These are phyloP conservation scores for Hortiboletus flavorubellus DNA, from an alignment of 768 basidiomycete genomes.

Conservation along the genomic window DNA sequence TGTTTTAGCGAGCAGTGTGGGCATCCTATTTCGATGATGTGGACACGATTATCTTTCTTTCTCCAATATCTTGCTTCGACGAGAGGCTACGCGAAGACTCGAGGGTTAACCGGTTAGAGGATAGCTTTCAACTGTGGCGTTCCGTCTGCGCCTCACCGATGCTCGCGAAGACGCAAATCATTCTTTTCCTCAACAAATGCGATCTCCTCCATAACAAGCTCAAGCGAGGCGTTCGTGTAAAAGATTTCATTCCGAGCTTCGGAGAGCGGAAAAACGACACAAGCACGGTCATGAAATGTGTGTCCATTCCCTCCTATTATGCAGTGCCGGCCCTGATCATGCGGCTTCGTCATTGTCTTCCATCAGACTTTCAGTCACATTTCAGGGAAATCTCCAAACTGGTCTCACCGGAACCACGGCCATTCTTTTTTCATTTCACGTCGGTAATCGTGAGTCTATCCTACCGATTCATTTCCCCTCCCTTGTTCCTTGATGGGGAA, in stretches of 20 bases:
- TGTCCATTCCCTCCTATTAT: slow-evolving; percentile 24
- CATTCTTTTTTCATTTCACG: slow-evolving; percentile 71
- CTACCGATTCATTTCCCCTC: slow-evolving; percentile 1
- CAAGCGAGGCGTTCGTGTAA: slow-evolving; percentile 59
- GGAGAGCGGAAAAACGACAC: slow-evolving; percentile 72
- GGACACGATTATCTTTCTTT: slow-evolving; percentile 80
- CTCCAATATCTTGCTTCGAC: slow-evolving; percentile 74
- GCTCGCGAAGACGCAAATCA: slow-evolving; percentile 52
- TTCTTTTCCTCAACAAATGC: slow-evolving; percentile 63
- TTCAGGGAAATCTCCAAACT: slow-evolving; percentile 71
- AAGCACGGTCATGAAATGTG: slow-evolving; percentile 67
- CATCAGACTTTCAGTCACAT: slow-evolving; percentile 71
- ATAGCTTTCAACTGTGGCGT: slow-evolving; percentile 73
- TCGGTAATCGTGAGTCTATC: slow-evolving; percentile 64
- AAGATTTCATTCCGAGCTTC: slow-evolving; percentile 69
- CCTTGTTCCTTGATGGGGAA: slow-evolving; percentile 2
- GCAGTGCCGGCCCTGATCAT: slow-evolving; percentile 9
- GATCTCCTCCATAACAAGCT: slow-evolving; percentile 74
- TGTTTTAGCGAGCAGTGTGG: slow-evolving; percentile 64
- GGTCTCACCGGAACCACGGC: slow-evolving; percentile 59
- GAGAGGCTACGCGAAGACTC: slow-evolving; percentile 72
- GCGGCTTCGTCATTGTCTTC: not conserved
- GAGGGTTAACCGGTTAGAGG: slow-evolving; percentile 69
- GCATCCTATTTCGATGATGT: slow-evolving; percentile 80
- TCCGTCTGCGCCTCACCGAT: slow-evolving; percentile 69